phyloP scores from a whole-genome alignment of 352 stramenopile species.

The Discostella stelligera region DNA sequence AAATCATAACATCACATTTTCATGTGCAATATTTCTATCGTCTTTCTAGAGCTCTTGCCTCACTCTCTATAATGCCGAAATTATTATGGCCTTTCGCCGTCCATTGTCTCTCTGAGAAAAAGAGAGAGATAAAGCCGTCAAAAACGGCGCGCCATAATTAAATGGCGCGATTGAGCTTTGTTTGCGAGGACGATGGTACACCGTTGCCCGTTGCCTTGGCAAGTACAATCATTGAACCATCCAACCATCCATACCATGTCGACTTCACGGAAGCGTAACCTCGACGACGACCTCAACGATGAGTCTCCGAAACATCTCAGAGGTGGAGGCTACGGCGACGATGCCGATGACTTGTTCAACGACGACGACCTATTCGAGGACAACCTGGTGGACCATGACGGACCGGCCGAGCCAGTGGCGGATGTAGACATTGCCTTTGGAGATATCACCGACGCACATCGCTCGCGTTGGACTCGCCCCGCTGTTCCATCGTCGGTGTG shows the following conservation, averaged over 20 bases:
- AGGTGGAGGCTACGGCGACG: conserved; percentile 22
- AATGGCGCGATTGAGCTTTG: too few species aligned
- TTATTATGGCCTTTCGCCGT: too few species aligned
- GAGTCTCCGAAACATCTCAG: conserved; percentile 27
- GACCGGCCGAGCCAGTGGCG: conserved; percentile 14
- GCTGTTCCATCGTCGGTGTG: conserved; percentile 28
- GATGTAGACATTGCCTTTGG: conserved; percentile 30
- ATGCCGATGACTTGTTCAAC: conserved; percentile 34
- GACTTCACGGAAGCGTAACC: conserved; percentile 14
- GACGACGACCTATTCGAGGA: conserved; percentile 27
- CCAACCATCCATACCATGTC: conserved; percentile 3
- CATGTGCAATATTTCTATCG: neutral
- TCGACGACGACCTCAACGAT: conserved; percentile 5
- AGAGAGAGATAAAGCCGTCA: too few species aligned
- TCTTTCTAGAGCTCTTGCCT: neutral
- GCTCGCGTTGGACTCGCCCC: conserved; percentile 30
- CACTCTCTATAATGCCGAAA: too few species aligned
- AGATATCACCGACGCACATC: conserved; percentile 37
- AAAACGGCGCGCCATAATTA: too few species aligned
- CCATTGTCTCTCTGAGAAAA: too few species aligned
- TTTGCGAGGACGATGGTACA: too few species aligned
- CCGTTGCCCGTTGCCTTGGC: too few species aligned
- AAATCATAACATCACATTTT: neutral
- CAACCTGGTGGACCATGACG: conserved; percentile 10
- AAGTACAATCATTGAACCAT: neutral